A percentile compares a stretch with the other conserved stretches of the same genome.
These are phyloP conservation scores for Gliomastix tumulicola DNA, from an alignment of 2,329 filamentous ascomycete species.

Conservation along the genomic window DNA sequence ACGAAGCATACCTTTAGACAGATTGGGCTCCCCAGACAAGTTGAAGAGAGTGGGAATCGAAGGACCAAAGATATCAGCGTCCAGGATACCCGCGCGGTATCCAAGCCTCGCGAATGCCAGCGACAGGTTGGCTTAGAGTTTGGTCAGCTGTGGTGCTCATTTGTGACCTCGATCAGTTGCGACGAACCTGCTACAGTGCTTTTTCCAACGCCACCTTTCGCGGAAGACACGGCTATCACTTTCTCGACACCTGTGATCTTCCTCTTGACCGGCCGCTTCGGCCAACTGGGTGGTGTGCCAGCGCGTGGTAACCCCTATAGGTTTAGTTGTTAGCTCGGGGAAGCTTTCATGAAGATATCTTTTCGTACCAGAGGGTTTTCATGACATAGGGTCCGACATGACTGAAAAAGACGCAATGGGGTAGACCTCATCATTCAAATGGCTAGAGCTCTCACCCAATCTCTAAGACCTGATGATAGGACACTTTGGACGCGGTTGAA, in stretches of 20 bases:
- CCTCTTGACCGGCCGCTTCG: slow-evolving; percentile 73
- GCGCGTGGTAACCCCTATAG: slow-evolving; percentile 75
- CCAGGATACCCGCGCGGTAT: slow-evolving; percentile 77
- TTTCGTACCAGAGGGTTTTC: slow-evolving; percentile 74
- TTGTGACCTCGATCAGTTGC: too few species aligned
- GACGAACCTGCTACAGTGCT: slow-evolving; percentile 76
- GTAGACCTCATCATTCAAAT: slow-evolving; percentile 11
- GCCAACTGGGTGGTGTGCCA: slow-evolving; percentile 47
- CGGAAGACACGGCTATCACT: slow-evolving; percentile 93
- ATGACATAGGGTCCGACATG: slow-evolving; percentile 41
- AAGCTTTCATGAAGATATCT: too few species aligned
- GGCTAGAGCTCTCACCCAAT: too few species aligned
- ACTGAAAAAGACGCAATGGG: slow-evolving; percentile 25
- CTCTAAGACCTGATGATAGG: too few species aligned
- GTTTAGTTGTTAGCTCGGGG: background rate
- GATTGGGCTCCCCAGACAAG: slow-evolving; percentile 68
- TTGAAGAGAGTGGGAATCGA: slow-evolving; percentile 88
- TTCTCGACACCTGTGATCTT: slow-evolving; percentile 80
- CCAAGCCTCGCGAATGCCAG: slow-evolving; percentile 79
- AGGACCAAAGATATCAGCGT: slow-evolving; percentile 95
- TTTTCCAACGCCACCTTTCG: slow-evolving; percentile 97
- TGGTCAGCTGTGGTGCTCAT: too few species aligned
- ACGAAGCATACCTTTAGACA: slow-evolving; percentile 58
- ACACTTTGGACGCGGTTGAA: too few species aligned
- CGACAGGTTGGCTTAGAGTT: slow-evolving; percentile 76